Percentiles rank a stretch among this genome's conserved stretches.
These are phyloP conservation scores for Celoporthe dispersa DNA, from an alignment of 2,329 filamentous ascomycete species.

Conservation along the genomic window DNA sequence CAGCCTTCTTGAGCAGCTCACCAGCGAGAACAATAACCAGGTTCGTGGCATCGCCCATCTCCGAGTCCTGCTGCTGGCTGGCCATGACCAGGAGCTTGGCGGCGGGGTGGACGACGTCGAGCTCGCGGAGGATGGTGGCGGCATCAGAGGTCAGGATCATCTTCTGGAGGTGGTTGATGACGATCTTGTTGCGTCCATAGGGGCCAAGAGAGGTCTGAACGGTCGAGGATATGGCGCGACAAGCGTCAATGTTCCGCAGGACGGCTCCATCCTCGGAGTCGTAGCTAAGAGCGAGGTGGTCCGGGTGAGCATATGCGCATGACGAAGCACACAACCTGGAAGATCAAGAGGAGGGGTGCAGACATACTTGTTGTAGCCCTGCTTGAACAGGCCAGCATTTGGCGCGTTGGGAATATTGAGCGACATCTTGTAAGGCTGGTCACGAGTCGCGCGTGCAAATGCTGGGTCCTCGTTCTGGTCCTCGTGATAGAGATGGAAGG, in stretches of 20 bases:
- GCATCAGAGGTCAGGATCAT: conserved; percentile 99
- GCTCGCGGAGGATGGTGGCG: conserved; percentile 93
- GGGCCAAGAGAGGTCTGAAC: conserved; percentile 97
- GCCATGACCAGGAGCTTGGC: conserved; percentile 99
- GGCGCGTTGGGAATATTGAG: conserved; percentile 94
- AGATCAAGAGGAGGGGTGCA: conserved; percentile 13
- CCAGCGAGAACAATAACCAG: conserved; percentile 94
- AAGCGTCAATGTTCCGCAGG: conserved; percentile 97
- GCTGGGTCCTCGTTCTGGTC: conserved; percentile 8
- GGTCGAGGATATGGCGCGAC: conserved; percentile 91
- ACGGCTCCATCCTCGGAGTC: conserved; percentile 99
- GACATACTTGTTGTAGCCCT: conserved; percentile 89
- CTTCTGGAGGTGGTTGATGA: conserved; percentile 99
- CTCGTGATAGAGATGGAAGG: not conserved
- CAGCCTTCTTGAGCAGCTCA: conserved; percentile 94
- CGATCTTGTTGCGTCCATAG: conserved; percentile 98
- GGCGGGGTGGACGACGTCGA: conserved; percentile 97
- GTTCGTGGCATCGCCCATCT: conserved; percentile 99
- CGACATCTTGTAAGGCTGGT: conserved; percentile 68
- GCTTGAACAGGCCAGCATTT: conserved; percentile 92
- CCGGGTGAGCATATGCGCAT: conserved; percentile 20
- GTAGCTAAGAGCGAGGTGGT: conserved; percentile 67
- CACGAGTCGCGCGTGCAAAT: conserved; percentile 11
- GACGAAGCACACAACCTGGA: conserved; percentile 21
- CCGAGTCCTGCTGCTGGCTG: conserved; percentile 96